Base-by-base conservation (phyloP, 257 asterid genomes). In the Linderniella brevidens region DNA sequence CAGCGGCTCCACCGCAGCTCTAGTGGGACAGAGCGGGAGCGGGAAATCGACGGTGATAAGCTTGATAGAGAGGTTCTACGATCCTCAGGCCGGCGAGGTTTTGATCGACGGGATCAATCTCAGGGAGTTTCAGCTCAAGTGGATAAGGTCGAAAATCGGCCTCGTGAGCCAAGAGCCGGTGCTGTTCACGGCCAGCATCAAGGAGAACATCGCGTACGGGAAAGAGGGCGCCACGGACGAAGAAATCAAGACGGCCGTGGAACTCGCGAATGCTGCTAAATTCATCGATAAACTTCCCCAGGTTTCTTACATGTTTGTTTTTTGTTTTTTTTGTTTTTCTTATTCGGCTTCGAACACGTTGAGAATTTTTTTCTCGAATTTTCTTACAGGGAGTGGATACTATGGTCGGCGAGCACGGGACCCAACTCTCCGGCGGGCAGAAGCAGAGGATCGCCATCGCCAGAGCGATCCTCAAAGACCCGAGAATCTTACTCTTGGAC, bases 91-190 rank as follows among this genome's bases (percentile, higher is more conserved):
- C n/a, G 93, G 93, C 9, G 65, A 75, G 59, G 74, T 81, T 13
- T 55, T 72, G 11, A 73, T 78, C 3, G 92, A 75, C 45, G 80
- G 83, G 19, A 37, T 58, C 56, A 75, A 75, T 68, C 71, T 81
- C 11, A 81, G 68, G 25, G 76, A 72, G 41, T 66, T 78, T 58
- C 80, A 78, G 51, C 72, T 78, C 44, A 75, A 65, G 69, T 75
- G 90, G 90, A 70, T 81, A 20, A 78, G 93, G 67, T 67, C 80
- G 0, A 78, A 75, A 48, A 72, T 81, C 17, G 79, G 82, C 9
- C 86, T 81, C 4, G 93, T 81, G 40, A 81, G 90, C 64, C 93
- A 81, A 68, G 93, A 81, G 57, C 93, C 93, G 13, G 78, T 76
- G 55, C 78, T 81, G 17, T 81, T 81, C 70, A 58, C 85, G 4